Evolutionary conservation across 257 asterid species (phyloP), one percentile per base, ranked within the genome.

Genomic region (Osmanthus fragrans): DNA sequence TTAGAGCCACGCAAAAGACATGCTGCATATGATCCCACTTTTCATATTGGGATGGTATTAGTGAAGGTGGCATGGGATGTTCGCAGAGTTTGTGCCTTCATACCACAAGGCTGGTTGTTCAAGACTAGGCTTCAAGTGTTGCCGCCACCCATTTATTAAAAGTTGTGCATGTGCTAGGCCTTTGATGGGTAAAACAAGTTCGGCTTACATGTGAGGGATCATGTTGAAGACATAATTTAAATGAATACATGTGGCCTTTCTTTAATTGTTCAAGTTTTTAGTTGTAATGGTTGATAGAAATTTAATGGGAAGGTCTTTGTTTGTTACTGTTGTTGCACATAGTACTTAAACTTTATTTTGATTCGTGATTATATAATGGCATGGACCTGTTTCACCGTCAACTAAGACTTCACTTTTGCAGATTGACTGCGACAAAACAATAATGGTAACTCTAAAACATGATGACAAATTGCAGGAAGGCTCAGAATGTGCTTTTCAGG

Each of bases 381-480:
- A 19, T 21, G 12, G 27, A 21, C 67, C 67, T 10, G 33, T 77
- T 67, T 49, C 73, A 39, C 71, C 15, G 70, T 77, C 32, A 64
- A 54, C 72, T 75, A 40, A 68, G 65, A 67, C 74, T 78, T 84
- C 80, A 34, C 16, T 78, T 79, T 67, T 76, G 77, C 92, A 96
- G 99, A 88, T 96, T 71, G 99, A 96, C 79, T 96, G 98, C 84
- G 99, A 96, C 90, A 96, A 96, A 88, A 90, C 98, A 21, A 87
- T 96, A 80, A 88, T 93, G 99, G 98, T 96, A 76, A 73, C 97
- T 78, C 86, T 96, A 73, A 96, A 93, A 83, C 97, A 93, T 36
- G 99, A 93, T 71, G 99, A 96, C 80, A 96, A 96, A 84, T 87
- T 96, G 88, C 99, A 90, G 86, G 99, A 96, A 84, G 99, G 97